phyloP scores from a whole-genome alignment of 2,329 filamentous ascomycete species.

The Neofusicoccum sp. region DNA sequence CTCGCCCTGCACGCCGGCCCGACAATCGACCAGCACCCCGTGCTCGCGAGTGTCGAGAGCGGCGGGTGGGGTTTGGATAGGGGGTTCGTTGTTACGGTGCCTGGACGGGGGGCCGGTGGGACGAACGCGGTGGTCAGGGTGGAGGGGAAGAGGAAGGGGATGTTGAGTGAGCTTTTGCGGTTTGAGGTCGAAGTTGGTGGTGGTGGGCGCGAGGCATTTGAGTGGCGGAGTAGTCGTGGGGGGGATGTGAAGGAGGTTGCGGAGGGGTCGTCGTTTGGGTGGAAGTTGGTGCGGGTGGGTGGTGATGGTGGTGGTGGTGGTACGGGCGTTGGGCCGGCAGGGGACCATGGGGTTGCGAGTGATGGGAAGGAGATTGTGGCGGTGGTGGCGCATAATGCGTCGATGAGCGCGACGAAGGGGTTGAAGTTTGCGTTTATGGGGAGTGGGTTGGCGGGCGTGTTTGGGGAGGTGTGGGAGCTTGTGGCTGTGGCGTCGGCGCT shows the following conservation, averaged over 20 bases:
- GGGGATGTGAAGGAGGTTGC: neutral
- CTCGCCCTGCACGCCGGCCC: slow-evolving; percentile 1
- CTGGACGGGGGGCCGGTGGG: neutral
- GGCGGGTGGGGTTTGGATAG: neutral
- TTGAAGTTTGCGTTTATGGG: neutral
- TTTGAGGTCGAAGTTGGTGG: neutral
- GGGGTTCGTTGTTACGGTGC: neutral
- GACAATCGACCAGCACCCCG: neutral
- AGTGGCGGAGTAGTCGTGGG: neutral
- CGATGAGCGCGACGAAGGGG: neutral
- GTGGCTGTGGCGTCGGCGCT: neutral
- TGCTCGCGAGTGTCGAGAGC: neutral
- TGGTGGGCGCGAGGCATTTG: neutral
- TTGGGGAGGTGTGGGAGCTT: neutral
- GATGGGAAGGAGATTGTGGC: slow-evolving; percentile 5
- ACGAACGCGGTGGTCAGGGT: neutral
- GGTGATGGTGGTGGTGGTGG: neutral
- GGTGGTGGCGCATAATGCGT: neutral
- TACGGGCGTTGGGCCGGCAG: neutral
- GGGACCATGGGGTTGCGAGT: neutral
- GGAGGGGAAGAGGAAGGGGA: neutral
- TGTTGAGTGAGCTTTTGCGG: neutral
- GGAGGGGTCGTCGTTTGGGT: neutral
- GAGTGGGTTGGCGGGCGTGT: neutral
- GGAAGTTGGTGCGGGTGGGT: slow-evolving; percentile 3